These are phyloP conservation scores for Candida michaelii DNA, from an alignment of 805 yeast species.

Conservation along the genomic window DNA sequence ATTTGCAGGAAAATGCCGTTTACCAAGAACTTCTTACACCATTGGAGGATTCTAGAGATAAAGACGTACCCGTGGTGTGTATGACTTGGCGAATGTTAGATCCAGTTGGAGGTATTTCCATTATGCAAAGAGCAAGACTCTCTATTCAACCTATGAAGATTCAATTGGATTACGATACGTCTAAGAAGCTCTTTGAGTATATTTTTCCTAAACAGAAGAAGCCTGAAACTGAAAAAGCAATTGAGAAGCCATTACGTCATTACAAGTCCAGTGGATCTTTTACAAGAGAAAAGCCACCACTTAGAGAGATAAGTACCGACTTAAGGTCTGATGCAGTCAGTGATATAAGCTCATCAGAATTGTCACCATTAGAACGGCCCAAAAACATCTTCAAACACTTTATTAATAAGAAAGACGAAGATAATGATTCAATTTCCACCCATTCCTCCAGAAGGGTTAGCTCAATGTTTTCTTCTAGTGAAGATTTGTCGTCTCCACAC, in stretches of 20 bases:
- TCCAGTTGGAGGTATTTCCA: conserved; percentile 90
- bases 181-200: conserved; percentile 61
- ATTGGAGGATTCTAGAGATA: conserved; percentile 12
- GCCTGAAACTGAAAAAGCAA: no score
- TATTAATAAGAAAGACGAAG: conserved; percentile 5
- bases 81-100: conserved; percentile 73
- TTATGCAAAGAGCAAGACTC: conserved; percentile 64
- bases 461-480: conserved; percentile 15
- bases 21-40: conserved; percentile 75
- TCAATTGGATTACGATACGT: conserved; percentile 70
- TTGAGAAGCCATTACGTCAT: not conserved
- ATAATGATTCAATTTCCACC: conserved; percentile 11
- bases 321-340: conserved; percentile 6
- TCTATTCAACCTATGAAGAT: conserved; percentile 65
- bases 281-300: not conserved
- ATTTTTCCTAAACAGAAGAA: conserved; percentile 55
- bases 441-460: conserved; percentile 9
- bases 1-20: conserved; percentile 53
- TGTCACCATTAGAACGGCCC: conserved; percentile 12
- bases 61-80: conserved; percentile 23
- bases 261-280: not conserved
- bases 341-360: conserved; percentile 12
- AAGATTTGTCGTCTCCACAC: conserved; percentile 10
- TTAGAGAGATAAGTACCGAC: not conserved
- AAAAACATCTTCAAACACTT: conserved; percentile 14